phyloP scores from a whole-genome alignment of 768 basidiomycete species.

The Suillus fuscotomentosus region DNA sequence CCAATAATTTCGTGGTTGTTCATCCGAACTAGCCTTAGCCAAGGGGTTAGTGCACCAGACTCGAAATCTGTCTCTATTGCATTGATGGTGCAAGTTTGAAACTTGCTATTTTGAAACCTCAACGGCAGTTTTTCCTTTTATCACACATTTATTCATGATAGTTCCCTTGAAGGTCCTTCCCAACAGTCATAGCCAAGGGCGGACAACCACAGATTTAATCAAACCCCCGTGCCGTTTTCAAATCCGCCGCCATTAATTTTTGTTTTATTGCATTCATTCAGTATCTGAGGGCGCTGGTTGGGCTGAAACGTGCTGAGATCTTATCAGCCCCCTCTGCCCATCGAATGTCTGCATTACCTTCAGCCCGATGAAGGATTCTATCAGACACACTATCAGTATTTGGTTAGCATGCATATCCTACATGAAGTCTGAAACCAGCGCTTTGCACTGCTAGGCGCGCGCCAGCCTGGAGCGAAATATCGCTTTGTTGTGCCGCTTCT shows the following conservation, averaged over 20 bases:
- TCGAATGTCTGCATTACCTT: background rate
- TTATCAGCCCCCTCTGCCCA: background rate
- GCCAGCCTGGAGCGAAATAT: background rate
- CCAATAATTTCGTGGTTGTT: background rate
- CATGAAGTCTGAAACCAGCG: background rate
- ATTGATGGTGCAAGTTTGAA: background rate
- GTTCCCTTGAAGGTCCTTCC: background rate
- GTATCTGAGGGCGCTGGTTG: background rate
- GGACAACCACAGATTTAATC: background rate
- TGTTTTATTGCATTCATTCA: too few relatives aligned
- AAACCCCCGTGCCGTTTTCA: background rate
- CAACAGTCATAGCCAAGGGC: background rate
- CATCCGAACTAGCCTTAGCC: background rate
- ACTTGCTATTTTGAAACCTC: background rate
- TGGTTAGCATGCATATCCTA: background rate
- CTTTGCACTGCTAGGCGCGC: background rate
- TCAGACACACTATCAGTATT: background rate
- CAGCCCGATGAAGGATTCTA: background rate
- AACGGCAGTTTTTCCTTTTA: background rate
- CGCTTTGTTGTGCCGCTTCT: background rate
- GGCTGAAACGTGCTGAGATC: background rate
- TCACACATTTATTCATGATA: background rate
- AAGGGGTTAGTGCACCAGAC: background rate
- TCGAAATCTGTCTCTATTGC: background rate
- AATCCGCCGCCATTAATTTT: background rate